Conservation (phyloP, 2,329 filamentous ascomycete genomes). For the Fusarium subtropicale region DNA sequence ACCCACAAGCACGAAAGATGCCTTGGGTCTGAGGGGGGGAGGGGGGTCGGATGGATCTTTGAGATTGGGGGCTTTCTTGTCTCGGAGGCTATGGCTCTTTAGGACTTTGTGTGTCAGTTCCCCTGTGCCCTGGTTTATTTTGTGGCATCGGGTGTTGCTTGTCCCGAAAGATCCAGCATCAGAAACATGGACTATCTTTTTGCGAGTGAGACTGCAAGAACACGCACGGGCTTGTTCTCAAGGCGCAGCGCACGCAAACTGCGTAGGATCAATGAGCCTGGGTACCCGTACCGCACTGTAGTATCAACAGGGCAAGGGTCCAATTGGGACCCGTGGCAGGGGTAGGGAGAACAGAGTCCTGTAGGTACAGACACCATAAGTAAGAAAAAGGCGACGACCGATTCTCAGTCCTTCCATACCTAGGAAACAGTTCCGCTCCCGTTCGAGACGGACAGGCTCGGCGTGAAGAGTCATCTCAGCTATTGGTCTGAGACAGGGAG, state of each 20-base stretch:
- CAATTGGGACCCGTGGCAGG: conserved; percentile 2
- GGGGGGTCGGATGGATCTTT: conserved; percentile 32
- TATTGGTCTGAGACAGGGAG: conserved; percentile 42
- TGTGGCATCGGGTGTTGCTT: conserved; percentile 26
- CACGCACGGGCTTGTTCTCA: conserved; percentile 40
- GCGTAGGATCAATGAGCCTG: conserved; percentile 40
- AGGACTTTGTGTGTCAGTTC: conserved; percentile 37
- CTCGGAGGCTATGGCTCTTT: conserved; percentile 26
- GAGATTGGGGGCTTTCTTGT: conserved; percentile 40
- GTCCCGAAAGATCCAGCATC: conserved; percentile 20
- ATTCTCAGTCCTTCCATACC: conserved; percentile 7
- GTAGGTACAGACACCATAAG: conserved; percentile 5
- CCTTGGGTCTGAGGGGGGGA: conserved; percentile 39
- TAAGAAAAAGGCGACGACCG: conserved; percentile 20
- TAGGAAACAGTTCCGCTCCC: conserved; percentile 30
- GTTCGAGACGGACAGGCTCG: conserved; percentile 36
- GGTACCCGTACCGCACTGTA: conserved; percentile 32
- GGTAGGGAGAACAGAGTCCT: conserved; percentile 5
- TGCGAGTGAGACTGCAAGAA: conserved; percentile 34
- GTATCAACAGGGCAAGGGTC: conserved; percentile 28
- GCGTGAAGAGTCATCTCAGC: conserved; percentile 47
- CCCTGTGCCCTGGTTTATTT: conserved; percentile 35
- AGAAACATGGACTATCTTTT: conserved; percentile 28
- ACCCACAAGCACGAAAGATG: conserved; percentile 45
- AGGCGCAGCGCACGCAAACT: conserved; percentile 45